These are phyloP conservation scores for Tuber magnatum DNA, from an alignment of 495 filamentous ascomycete species.

Conservation along the genomic window DNA sequence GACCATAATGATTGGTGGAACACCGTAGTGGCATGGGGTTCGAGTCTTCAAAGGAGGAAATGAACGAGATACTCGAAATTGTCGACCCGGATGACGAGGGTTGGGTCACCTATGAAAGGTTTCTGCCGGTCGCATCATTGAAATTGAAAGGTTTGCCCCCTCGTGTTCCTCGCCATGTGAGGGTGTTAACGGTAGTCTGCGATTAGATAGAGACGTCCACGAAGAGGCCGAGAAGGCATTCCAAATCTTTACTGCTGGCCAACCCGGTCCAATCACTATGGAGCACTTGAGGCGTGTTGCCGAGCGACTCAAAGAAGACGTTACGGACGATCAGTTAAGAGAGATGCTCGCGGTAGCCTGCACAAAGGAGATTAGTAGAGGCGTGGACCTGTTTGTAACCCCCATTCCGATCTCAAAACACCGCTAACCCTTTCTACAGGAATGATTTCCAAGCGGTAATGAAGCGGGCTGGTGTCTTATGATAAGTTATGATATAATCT, in stretches of 20 bases:
- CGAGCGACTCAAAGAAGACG: slow-evolving; percentile 69
- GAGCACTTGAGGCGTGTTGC: slow-evolving; percentile 70
- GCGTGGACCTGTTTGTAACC: slow-evolving; percentile 51
- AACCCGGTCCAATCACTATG: slow-evolving; percentile 59
- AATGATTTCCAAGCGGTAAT: slow-evolving; percentile 82
- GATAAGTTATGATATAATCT: neutral
- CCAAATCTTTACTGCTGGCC: slow-evolving; percentile 57
- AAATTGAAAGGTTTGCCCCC: slow-evolving; percentile 53
- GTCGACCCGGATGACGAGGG: slow-evolving; percentile 76
- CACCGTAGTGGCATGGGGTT: slow-evolving; percentile 64
- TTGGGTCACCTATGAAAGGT: slow-evolving; percentile 64
- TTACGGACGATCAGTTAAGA: slow-evolving; percentile 68
- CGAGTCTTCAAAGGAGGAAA: slow-evolving; percentile 56
- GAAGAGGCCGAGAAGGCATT: slow-evolving; percentile 75
- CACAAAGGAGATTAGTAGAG: slow-evolving; percentile 61
- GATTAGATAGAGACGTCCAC: slow-evolving; percentile 48
- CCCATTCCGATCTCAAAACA: neutral
- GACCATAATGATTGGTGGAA: slow-evolving; percentile 15
- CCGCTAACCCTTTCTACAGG: slow-evolving; percentile 37
- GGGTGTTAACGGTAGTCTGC: slow-evolving; percentile 9
- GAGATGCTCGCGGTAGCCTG: slow-evolving; percentile 95
- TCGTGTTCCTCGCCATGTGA: neutral
- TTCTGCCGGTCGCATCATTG: slow-evolving; percentile 76
- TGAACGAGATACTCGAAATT: slow-evolving; percentile 65
- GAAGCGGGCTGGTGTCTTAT: slow-evolving; percentile 68